A percentile compares a stretch with the other conserved stretches of the same genome.
Evolutionary conservation across 805 yeast species (phyloP).

Genomic region (Zygosaccharomyces bisporus): DNA sequence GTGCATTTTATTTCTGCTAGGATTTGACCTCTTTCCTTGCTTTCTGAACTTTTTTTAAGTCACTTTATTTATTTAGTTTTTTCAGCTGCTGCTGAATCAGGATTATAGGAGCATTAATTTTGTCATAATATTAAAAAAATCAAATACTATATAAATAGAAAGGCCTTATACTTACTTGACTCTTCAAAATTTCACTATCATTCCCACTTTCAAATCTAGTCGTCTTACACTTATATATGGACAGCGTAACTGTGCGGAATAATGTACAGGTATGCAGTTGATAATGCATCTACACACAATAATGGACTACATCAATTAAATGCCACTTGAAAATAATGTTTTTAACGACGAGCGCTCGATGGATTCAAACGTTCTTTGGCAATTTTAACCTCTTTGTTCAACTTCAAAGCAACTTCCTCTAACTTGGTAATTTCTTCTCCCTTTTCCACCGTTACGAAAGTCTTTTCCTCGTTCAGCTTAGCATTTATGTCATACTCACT

Average conservation of each 20-base stretch:
- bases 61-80: not conserved
- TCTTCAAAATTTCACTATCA: not conserved
- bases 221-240: slow-evolving; percentile 8
- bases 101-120: not conserved
- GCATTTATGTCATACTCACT: slow-evolving; percentile 75
- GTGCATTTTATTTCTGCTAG: too few species aligned
- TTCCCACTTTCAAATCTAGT: not conserved
- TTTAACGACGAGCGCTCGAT: slow-evolving; percentile 25
- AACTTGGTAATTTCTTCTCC: slow-evolving; percentile 78
- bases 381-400: slow-evolving; percentile 44
- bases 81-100: not conserved
- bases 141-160: not conserved
- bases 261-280: slow-evolving; percentile 21
- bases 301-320: slow-evolving; percentile 1
- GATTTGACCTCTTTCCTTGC: too few species aligned
- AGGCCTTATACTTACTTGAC: not conserved
- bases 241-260: slow-evolving; percentile 12
- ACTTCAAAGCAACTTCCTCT: slow-evolving; percentile 80
- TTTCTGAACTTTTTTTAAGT: too few species aligned
- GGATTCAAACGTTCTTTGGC: slow-evolving; percentile 34
- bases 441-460: slow-evolving; percentile 61
- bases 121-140: not conserved
- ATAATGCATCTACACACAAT: slow-evolving; percentile 12
- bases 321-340: slow-evolving; percentile 5
- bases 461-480: slow-evolving; percentile 57